Percentiles rank a stretch among this genome's conserved stretches.
Conservation (phyloP, 768 basidiomycete genomes). For the Hirschioporus abietinus region DNA sequence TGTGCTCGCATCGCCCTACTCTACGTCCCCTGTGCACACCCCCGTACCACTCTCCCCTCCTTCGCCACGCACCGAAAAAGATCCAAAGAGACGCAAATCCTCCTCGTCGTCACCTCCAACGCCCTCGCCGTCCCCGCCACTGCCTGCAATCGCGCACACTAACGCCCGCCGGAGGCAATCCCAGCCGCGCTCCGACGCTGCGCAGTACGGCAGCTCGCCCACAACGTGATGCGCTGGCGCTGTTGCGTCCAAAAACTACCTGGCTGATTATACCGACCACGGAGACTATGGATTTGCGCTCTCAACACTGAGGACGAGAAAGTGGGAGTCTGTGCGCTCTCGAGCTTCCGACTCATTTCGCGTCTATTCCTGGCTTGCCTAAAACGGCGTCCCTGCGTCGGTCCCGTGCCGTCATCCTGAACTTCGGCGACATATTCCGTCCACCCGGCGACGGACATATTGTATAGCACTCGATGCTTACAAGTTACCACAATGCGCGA, state of each 20-base stretch:
- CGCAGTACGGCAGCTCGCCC: not conserved
- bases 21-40: not conserved
- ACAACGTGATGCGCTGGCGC: not conserved
- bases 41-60: not conserved
- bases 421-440: not conserved
- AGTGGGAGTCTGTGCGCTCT: not conserved
- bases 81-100: not conserved
- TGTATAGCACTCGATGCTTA: too few species aligned
- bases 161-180: not conserved
- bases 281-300: not conserved
- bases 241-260: not conserved
- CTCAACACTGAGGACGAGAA: not conserved
- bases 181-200: not conserved
- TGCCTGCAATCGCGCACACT: not conserved
- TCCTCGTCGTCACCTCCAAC: not conserved
- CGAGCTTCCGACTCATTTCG: not conserved
- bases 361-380: not conserved
- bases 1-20: not conserved
- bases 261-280: not conserved
- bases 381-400: not conserved
- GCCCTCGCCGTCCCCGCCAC: not conserved
- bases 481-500: not conserved
- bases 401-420: not conserved
- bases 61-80: not conserved
- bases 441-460: too few species aligned